phyloP scores from a whole-genome alignment of 129 eudicot species.

The Escallonia herrerae region DNA sequence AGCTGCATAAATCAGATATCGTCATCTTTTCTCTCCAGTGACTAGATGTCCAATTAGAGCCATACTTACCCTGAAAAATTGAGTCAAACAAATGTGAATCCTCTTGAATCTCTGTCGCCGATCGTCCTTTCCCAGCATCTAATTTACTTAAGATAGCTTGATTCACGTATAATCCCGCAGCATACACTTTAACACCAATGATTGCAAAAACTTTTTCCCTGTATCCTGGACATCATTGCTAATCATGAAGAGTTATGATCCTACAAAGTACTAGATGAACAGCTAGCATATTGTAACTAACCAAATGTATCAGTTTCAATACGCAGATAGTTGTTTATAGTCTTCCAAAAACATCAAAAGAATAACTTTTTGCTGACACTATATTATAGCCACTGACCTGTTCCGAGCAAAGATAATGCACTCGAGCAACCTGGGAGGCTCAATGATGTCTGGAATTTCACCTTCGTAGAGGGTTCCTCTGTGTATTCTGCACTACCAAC shows the following conservation, averaged over 20 bases:
- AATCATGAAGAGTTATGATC: not conserved
- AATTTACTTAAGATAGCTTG: slow-evolving; percentile 39
- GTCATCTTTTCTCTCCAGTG: not conserved
- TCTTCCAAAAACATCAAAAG: not conserved
- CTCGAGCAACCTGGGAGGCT: slow-evolving; percentile 73
- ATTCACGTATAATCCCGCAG: slow-evolving; percentile 67
- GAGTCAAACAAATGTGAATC: slow-evolving; percentile 49
- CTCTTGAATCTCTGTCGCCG: slow-evolving; percentile 40
- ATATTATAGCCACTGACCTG: slow-evolving; percentile 41
- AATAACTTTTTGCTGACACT: not conserved
- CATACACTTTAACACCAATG: slow-evolving; percentile 88
- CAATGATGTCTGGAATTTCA: slow-evolving; percentile 52
- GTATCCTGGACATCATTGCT: slow-evolving; percentile 41
- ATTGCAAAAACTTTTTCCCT: slow-evolving; percentile 90
- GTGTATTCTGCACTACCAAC: slow-evolving; percentile 38
- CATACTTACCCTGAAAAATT: slow-evolving; percentile 48
- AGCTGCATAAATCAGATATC: slow-evolving; percentile 41
- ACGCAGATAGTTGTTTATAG: not conserved
- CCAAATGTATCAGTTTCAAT: not conserved
- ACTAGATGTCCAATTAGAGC: too few relatives aligned
- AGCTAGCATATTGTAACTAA: not conserved
- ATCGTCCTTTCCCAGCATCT: slow-evolving; percentile 49
- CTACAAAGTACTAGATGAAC: not conserved
- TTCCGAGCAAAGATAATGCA: slow-evolving; percentile 76
- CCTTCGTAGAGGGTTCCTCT: slow-evolving; percentile 75